Base-by-base conservation (phyloP, 1,284 basidiomycete species). In the Pyrrhoderma noxium region DNA sequence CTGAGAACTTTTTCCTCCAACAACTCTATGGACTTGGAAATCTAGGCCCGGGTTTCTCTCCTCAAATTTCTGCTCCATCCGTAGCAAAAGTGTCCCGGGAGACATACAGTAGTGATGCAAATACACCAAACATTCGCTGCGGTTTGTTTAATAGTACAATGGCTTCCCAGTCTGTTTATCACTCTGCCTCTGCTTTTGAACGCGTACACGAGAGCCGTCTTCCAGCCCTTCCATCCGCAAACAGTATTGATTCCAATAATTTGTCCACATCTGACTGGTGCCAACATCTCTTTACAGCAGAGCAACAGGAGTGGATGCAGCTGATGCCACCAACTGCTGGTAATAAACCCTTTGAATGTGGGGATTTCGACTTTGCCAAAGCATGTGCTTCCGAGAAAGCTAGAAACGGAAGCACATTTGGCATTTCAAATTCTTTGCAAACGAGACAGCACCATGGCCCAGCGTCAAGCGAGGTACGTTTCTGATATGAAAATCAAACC, bases 1-100 rank as follows among this genome's bases (percentile, higher is more conserved):
- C 80, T 58, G 79, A 82, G 55, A 61, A 71, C 47, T 82, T 80
- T 61, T 60, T 76, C 46, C 70, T 76, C 47, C 70, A 73, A 55
- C 65, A 71, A 37, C 66, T 72, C 16, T 78, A 76, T 58, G 80
- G 82, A n/a, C 31, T 44, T 8, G 61, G 61, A 45, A 70, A 67
- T 19, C 2, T 52, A 16, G 45, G 45, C 13, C 34, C 41, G 14
- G 51, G 51, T 8, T 47, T 41, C 42, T 47, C 37, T 27, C 42
- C 50, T 47, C 51, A 52, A 27, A 36, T 16, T 25, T 39, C 18
- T 21, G 8, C 42, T n/a, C 4, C 47, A n/a, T 35, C 50, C 22
- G 22, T 23, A n/a, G 18, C 45, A 27, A 16, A 52, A 47, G 38
- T 14, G n/a, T 47, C 45, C 22, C 52, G 45, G 23, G 52, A 50